Conservation (phyloP, 2,329 filamentous ascomycete genomes). For the Colletotrichum destructivum region DNA sequence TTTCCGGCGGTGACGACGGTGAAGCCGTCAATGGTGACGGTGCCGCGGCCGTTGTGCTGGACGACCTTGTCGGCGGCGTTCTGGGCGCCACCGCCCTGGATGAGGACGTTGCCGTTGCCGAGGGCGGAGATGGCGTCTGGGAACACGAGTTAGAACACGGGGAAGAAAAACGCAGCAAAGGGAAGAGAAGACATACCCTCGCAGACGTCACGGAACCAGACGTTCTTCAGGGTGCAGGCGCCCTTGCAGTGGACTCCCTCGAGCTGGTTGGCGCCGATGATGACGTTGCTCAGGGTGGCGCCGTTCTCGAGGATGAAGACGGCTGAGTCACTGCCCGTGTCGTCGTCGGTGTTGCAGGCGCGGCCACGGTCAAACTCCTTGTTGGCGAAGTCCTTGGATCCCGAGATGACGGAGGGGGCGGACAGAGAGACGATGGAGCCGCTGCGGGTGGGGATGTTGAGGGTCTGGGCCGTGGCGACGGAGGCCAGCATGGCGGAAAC, state of each 20-base stretch:
- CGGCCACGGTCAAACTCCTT: constrained; percentile 45
- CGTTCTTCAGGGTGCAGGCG: constrained; percentile 57
- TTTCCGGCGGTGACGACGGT: constrained; percentile 59
- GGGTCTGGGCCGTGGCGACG: constrained; percentile 44
- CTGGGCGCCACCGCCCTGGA: constrained; percentile 53
- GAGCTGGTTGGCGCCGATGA: constrained; percentile 66
- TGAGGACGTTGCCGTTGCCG: constrained; percentile 39
- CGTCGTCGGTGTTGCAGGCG: constrained; percentile 42
- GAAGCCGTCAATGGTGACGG: constrained; percentile 51
- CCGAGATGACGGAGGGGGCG: constrained; percentile 42
- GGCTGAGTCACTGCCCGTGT: constrained; percentile 50
- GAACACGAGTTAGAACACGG: not conserved
- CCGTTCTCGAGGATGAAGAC: constrained; percentile 68
- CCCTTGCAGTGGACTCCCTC: constrained; percentile 68
- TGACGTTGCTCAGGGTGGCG: constrained; percentile 66
- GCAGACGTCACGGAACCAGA: constrained; percentile 58
- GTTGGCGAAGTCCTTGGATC: constrained; percentile 44
- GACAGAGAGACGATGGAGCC: constrained; percentile 45
- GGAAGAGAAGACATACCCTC: constrained; percentile 46
- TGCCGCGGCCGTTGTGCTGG: constrained; percentile 54
- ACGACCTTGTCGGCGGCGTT: constrained; percentile 52
- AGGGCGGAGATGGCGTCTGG: constrained; percentile 39
- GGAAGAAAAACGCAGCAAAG: fast-evolving
- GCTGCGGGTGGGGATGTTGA: constrained; percentile 46
- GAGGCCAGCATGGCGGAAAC: constrained; percentile 34